A percentile compares a stretch with the other conserved stretches of the same genome.
These are phyloP conservation scores for Closterium sp. DNA, from an alignment of 139 green algal genomes.

Conservation along the genomic window DNA sequence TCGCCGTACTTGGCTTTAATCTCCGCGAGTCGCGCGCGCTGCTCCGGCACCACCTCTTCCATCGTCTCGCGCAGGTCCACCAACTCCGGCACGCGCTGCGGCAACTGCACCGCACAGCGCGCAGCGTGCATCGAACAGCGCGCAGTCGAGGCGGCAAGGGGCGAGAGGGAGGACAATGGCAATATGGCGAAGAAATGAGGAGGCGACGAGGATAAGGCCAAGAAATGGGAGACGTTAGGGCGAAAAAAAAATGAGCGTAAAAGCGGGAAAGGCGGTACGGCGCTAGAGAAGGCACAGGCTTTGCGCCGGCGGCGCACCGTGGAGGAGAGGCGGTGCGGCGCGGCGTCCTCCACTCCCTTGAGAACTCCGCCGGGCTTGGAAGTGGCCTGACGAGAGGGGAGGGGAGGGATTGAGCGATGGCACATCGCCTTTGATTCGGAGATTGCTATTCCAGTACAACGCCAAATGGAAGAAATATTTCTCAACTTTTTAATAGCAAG, in stretches of 20 bases:
- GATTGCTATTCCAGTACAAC: no score
- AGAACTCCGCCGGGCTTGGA: not conserved
- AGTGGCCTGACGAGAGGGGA: not conserved
- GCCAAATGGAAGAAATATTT: no score
- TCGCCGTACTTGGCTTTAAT: slow-evolving; percentile 75
- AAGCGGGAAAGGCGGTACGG: not conserved
- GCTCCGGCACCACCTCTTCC: not conserved
- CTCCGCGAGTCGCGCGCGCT: slow-evolving; percentile 78
- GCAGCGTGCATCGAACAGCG: no score
- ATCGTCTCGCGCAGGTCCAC: not conserved
- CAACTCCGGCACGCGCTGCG: not conserved
- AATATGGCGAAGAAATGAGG: not conserved
- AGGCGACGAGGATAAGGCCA: not conserved
- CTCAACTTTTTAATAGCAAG: not conserved
- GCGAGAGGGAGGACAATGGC: not conserved
- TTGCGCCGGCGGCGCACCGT: not conserved
- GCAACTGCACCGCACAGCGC: not conserved
- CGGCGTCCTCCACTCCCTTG: not conserved
- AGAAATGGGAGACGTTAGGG: no score
- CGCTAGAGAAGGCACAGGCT: not conserved
- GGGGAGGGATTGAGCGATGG: no score
- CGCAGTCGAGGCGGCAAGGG: not conserved
- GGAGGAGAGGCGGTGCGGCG: not conserved
- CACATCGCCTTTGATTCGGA: no score
- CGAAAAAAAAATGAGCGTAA: no score